Conservation (phyloP, 2,329 filamentous ascomycete genomes). For the Aotearoamyces nothofagi region DNA sequence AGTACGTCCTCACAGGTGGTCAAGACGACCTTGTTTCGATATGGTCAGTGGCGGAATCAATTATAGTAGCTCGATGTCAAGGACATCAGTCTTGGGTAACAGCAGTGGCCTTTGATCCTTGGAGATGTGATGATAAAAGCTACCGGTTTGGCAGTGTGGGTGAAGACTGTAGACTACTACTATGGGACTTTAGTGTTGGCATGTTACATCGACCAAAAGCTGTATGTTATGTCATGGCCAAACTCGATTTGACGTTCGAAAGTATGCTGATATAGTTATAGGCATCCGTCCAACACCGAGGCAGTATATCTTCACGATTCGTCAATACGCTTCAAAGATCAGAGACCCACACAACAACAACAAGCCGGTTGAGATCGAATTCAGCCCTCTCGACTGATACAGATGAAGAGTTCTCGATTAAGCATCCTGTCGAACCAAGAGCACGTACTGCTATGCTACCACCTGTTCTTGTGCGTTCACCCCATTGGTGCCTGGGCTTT, state of each 20-base stretch:
- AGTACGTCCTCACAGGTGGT: slow-evolving; percentile 87
- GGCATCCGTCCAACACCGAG: slow-evolving; percentile 40
- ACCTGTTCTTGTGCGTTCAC: slow-evolving; percentile 60
- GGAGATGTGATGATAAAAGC: slow-evolving; percentile 89
- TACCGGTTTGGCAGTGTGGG: slow-evolving; percentile 95
- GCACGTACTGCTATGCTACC: slow-evolving; percentile 73
- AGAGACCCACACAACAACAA: slow-evolving; percentile 45
- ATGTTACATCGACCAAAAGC: slow-evolving; percentile 89
- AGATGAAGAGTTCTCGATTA: slow-evolving; percentile 43
- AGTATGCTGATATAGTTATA: slow-evolving; percentile 15
- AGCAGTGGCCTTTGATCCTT: slow-evolving; percentile 85
- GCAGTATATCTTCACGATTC: slow-evolving; percentile 32
- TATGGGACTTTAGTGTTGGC: slow-evolving; percentile 96
- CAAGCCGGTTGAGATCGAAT: slow-evolving; percentile 51
- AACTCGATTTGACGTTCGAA: no score
- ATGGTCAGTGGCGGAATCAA: slow-evolving; percentile 75
- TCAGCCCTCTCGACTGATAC: slow-evolving; percentile 43
- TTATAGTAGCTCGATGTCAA: slow-evolving; percentile 80
- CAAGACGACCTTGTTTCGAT: slow-evolving; percentile 95
- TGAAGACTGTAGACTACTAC: slow-evolving; percentile 75
- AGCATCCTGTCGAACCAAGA: slow-evolving; percentile 75
- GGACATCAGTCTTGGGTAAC: slow-evolving; percentile 96
- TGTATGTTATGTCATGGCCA: no score
- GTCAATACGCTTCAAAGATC: slow-evolving; percentile 33
- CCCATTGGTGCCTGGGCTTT: no score